A percentile compares a stretch with the other conserved stretches of the same genome.
phyloP scores from a whole-genome alignment of 108 stramenopile species.

The Tribonema minus region DNA sequence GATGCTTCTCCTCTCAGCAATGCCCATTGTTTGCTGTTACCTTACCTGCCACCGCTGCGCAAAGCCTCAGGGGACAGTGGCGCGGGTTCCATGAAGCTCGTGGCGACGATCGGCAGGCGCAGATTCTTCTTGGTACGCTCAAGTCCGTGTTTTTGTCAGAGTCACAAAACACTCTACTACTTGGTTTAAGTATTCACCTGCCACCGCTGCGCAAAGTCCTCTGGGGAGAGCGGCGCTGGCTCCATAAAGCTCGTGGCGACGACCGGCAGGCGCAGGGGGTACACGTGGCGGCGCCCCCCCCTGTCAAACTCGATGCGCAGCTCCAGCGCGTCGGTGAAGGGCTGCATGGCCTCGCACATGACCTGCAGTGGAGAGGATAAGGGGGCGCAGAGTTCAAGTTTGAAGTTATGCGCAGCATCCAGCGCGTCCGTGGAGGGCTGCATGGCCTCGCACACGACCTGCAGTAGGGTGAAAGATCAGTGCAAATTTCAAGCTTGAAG shows the following conservation, averaged over 20 bases:
- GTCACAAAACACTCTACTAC: no score
- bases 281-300: not conserved
- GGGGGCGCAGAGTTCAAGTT: not conserved
- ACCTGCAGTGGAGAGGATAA: not conserved
- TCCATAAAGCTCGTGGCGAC: conserved; percentile 28
- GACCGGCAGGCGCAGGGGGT: conserved; percentile 9
- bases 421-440: not conserved
- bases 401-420: not conserved
- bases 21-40: not conserved
- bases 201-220: conserved; percentile 21
- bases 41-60: conserved; percentile 2
- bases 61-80: conserved; percentile 8
- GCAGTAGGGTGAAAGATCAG: not conserved
- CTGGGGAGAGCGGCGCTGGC: conserved; percentile 12
- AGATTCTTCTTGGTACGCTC: not conserved
- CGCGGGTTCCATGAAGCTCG: not conserved
- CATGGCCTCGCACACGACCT: not conserved
- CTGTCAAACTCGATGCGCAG: conserved; percentile 2
- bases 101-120: not conserved
- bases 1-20: no score
- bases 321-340: conserved; percentile 20
- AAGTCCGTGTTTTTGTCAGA: no score
- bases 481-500: not conserved
- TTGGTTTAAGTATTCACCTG: no score
- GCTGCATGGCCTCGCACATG: not conserved